Conservation (phyloP, 192 early-diverging fungal genomes). For the Physocladia obscura region DNA sequence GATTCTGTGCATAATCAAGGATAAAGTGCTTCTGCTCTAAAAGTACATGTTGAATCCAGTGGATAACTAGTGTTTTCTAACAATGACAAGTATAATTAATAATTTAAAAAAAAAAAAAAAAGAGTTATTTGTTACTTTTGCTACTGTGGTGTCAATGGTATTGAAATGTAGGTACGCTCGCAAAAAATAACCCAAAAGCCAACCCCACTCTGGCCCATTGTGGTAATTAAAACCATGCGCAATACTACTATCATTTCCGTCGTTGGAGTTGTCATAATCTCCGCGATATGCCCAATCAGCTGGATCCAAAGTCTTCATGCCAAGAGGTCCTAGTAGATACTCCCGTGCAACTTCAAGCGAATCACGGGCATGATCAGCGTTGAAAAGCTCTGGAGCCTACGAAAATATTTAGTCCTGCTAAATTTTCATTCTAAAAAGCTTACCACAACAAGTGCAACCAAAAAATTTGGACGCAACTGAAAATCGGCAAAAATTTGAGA, state of each 20-base stretch:
- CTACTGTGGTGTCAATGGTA: constrained; percentile 3
- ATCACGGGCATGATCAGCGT: constrained; percentile 68
- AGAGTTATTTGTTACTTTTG: no score
- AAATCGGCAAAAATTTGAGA: constrained; percentile 78
- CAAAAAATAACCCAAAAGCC: constrained; percentile 86
- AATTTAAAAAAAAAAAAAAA: not conserved
- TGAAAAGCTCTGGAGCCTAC: constrained; percentile 88
- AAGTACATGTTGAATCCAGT: constrained; percentile 69
- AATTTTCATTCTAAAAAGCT: no score
- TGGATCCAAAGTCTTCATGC: constrained; percentile 97
- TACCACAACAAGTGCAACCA: constrained; percentile 83
- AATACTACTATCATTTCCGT: constrained; percentile 75
- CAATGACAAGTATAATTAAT: not conserved
- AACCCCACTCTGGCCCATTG: constrained; percentile 98
- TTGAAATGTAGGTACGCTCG: constrained; percentile 79
- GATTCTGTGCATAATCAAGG: constrained; percentile 49
- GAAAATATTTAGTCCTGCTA: not conserved
- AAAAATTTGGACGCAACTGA: constrained; percentile 90
- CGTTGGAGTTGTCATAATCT: constrained; percentile 90
- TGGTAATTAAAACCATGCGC: constrained; percentile 99
- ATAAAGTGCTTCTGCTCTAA: constrained; percentile 77
- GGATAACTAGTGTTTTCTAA: constrained; percentile 51
- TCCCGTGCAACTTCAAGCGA: constrained; percentile 71
- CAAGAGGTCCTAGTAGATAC: constrained; percentile 74
- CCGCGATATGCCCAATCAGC: constrained; percentile 88